Conservation (phyloP, 257 asterid genomes). For the Datura wrightii region DNA sequence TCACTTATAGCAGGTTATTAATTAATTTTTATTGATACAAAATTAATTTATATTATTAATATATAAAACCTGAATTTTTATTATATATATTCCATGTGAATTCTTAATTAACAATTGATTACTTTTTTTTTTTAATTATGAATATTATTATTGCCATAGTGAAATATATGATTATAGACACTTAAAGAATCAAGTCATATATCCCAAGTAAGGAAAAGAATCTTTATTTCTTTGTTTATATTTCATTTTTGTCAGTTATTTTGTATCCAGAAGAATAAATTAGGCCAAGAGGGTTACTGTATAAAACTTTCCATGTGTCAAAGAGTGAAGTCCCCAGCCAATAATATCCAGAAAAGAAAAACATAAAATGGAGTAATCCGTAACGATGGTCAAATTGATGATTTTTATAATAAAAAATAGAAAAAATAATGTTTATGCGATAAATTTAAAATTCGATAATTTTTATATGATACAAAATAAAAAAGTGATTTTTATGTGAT, state of each 20-base stretch:
- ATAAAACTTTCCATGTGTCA: conserved; percentile 30
- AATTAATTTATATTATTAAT: not conserved
- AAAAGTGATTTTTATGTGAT: too few relatives aligned
- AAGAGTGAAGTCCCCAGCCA: not conserved
- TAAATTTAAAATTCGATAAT: too few relatives aligned
- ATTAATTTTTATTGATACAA: not conserved
- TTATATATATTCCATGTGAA: not conserved
- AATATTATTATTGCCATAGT: not conserved
- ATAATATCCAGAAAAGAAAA: not conserved
- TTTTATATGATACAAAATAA: too few relatives aligned
- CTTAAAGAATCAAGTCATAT: not conserved
- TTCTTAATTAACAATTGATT: not conserved
- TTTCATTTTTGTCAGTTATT: conserved; percentile 6
- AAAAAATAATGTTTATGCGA: too few relatives aligned
- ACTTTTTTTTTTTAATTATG: not conserved
- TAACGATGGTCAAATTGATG: not conserved
- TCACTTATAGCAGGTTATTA: not conserved
- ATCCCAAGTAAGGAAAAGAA: not conserved
- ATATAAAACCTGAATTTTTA: not conserved
- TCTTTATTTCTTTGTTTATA: not conserved
- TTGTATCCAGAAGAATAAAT: not conserved
- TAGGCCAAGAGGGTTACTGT: not conserved
- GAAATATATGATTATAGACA: not conserved
- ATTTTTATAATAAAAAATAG: too few relatives aligned
- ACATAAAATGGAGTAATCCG: not conserved